Conservation (phyloP, 192 early-diverging fungal genomes). For the Backusella tuberculispora region DNA sequence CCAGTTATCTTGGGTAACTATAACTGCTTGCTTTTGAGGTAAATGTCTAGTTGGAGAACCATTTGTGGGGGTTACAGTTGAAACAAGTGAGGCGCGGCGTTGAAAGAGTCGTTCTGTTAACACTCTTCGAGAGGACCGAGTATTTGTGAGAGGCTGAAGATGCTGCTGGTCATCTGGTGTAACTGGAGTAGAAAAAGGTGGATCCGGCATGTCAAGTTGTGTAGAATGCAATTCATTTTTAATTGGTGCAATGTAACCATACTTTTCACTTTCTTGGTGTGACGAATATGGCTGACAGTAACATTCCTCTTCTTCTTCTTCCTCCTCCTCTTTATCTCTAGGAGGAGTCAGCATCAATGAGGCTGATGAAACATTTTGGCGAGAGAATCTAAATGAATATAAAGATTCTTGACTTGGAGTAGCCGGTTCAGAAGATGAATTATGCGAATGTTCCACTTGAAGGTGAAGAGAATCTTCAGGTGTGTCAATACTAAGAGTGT, state of each 20-base stretch:
- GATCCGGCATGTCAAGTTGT: constrained; percentile 11
- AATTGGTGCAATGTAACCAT: constrained; percentile 8
- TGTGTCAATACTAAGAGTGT: neutral
- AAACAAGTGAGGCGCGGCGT: constrained; percentile 12
- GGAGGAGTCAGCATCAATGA: neutral
- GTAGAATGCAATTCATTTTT: constrained; percentile 5
- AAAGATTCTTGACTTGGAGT: constrained; percentile 4
- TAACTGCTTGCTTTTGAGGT: constrained; percentile 62
- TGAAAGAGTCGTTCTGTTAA: constrained; percentile 17
- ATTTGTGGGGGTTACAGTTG: neutral
- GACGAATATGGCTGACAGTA: neutral
- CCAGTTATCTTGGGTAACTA: constrained; percentile 55
- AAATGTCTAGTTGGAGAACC: constrained; percentile 48
- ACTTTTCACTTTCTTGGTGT: neutral
- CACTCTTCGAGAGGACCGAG: constrained; percentile 10
- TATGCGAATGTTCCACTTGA: neutral
- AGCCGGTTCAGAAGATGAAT: neutral
- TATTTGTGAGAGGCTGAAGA: constrained; percentile 1
- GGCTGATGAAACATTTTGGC: neutral
- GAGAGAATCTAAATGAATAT: neutral
- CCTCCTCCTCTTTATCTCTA: neutral
- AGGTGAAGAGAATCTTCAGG: neutral
- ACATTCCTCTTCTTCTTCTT: neutral
- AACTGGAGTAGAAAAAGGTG: neutral
- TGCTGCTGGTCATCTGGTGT: constrained; percentile 19